These are phyloP conservation scores for Pseudoneurospora amorphoporcata DNA, from an alignment of 495 filamentous ascomycete species.

Conservation along the genomic window DNA sequence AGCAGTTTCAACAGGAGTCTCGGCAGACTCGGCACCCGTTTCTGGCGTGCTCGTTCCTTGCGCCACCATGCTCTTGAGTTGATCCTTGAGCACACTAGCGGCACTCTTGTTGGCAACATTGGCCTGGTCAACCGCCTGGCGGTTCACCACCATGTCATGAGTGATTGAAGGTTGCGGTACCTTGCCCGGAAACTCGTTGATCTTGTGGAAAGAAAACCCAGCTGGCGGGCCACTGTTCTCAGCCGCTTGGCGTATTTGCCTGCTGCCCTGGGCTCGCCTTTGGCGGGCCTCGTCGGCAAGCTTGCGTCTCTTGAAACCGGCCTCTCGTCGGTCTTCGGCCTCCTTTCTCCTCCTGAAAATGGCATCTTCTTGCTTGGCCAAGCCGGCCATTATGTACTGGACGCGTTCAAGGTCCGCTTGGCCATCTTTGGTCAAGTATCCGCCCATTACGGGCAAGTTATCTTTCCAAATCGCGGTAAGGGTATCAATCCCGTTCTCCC, in stretches of 20 bases:
- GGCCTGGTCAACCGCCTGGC: constrained; percentile 59
- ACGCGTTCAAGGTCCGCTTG: constrained; percentile 77
- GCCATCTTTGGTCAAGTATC: constrained; percentile 92
- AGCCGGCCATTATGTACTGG: constrained; percentile 76
- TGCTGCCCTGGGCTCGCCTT: constrained; percentile 12
- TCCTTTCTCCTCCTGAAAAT: constrained; percentile 83
- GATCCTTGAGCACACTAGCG: constrained; percentile 77
- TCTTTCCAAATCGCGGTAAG: constrained; percentile 93
- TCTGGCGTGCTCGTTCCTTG: constrained; percentile 5
- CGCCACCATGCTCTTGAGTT: constrained; percentile 49
- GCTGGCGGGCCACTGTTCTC: constrained; percentile 13
- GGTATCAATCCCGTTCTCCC: constrained; percentile 94
- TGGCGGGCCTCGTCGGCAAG: constrained; percentile 43
- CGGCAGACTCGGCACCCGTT: constrained; percentile 3
- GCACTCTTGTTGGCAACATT: constrained; percentile 92
- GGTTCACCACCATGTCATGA: constrained; percentile 83
- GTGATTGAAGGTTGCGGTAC: constrained; percentile 49
- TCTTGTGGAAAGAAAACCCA: constrained; percentile 20
- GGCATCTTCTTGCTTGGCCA: constrained; percentile 89
- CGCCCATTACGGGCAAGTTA: constrained; percentile 82
- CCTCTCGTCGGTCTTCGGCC: constrained; percentile 69
- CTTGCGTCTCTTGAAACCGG: constrained; percentile 66
- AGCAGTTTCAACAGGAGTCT: constrained; percentile 9
- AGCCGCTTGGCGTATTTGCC: constrained; percentile 5
- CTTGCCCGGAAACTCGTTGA: constrained; percentile 51